Percentiles rank a stretch among this genome's conserved stretches.
phyloP scores from a whole-genome alignment of 1,139 yeast genomes.

The Suhomyces anneliseae region DNA sequence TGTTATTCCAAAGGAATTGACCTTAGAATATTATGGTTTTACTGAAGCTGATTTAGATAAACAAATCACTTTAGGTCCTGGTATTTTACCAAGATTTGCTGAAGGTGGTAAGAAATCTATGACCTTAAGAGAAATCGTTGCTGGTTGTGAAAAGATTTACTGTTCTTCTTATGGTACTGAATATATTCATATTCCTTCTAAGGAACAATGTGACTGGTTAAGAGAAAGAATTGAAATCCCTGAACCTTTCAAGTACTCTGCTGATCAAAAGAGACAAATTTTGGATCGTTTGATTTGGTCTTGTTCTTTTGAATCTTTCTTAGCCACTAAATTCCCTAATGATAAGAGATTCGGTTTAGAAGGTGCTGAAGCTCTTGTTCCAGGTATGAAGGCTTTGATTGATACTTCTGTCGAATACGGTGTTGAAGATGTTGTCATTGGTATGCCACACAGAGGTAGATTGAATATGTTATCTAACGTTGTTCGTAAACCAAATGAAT shows the following conservation, averaged over 20 bases:
- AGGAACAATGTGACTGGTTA: conserved; percentile 96
- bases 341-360: conserved; percentile 98
- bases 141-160: conserved; percentile 78
- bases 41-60: conserved; percentile 80
- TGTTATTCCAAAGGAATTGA: conserved; percentile 75
- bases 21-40: conserved; percentile 89
- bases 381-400: conserved; percentile 94
- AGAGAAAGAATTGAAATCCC: conserved; percentile 96
- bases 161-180: conserved; percentile 91
- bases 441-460: conserved; percentile 99
- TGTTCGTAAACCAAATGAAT: conserved; percentile 97
- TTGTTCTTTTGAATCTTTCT: conserved; percentile 86
- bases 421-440: conserved; percentile 92
- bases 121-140: conserved; percentile 76
- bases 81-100: conserved; percentile 91
- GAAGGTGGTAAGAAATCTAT: conserved; percentile 61
- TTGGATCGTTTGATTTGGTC: conserved; percentile 97
- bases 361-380: conserved; percentile 96
- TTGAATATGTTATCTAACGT: conserved; percentile 96
- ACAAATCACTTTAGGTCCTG: conserved; percentile 92
- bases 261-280: conserved; percentile 93
- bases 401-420: conserved; percentile 93
- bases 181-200: conserved; percentile 94
- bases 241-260: conserved; percentile 74
- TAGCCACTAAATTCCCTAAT: conserved; percentile 94